A percentile compares a stretch with the other conserved stretches of the same genome.
Evolutionary conservation across 2,329 filamentous ascomycete species (phyloP).

Genomic region (Alternaria dauci): DNA sequence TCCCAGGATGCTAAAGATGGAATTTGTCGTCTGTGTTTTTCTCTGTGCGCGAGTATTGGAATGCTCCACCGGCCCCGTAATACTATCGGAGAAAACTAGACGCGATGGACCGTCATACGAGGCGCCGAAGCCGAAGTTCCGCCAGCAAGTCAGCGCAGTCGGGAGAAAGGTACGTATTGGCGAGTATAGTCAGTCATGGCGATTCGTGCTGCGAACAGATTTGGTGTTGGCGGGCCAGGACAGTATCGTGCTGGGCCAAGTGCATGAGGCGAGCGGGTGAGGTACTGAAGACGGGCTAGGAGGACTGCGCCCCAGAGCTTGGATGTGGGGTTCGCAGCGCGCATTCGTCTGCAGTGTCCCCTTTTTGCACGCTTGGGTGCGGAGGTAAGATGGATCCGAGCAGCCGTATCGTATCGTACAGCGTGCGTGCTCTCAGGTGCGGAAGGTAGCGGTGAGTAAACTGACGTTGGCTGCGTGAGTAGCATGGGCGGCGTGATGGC

Average conservation of each 20-base stretch:
- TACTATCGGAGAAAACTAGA: conserved; percentile 15
- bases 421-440: conserved; percentile 1
- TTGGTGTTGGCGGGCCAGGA: not conserved
- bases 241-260: not conserved
- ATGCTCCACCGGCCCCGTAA: conserved; percentile 13
- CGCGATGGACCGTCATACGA: conserved; percentile 15
- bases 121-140: conserved; percentile 11
- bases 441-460: conserved; percentile 20
- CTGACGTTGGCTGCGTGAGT: conserved; percentile 8
- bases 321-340: conserved; percentile 18
- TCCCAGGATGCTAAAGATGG: conserved; percentile 13
- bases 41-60: conserved; percentile 14
- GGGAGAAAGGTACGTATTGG: conserved; percentile 7
- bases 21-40: conserved; percentile 14
- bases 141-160: conserved; percentile 10
- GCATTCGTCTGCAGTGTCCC: conserved; percentile 5
- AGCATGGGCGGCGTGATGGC: conserved; percentile 18
- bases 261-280: conserved; percentile 7
- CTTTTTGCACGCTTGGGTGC: conserved; percentile 11
- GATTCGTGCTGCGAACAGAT: conserved; percentile 8
- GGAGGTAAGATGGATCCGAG: conserved; percentile 7
- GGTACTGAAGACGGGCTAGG: conserved; percentile 10
- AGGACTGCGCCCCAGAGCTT: conserved; percentile 20
- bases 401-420: conserved; percentile 7
- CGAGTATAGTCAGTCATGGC: conserved; percentile 3